Conservation (phyloP, 345 rosid genomes). For the Aegle marmelos region DNA sequence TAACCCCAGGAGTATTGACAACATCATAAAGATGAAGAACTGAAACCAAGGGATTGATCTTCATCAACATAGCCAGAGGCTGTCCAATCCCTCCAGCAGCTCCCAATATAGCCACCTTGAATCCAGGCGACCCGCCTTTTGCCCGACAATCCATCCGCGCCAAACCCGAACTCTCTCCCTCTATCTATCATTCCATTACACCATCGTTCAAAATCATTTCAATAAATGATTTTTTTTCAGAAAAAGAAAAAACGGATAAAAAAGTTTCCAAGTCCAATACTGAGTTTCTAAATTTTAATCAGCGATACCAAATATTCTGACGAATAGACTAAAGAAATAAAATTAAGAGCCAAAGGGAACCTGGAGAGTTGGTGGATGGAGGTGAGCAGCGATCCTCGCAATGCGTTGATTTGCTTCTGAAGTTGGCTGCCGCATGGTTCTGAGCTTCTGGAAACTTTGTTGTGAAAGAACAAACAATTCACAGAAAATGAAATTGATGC, state of each 20-base stretch:
- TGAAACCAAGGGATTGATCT: constrained; percentile 91
- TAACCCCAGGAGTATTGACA: constrained; percentile 88
- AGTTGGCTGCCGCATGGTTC: constrained; percentile 22
- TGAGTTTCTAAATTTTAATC: neutral
- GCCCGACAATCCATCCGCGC: constrained; percentile 62
- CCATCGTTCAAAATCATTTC: neutral
- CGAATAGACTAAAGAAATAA: neutral
- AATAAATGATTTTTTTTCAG: neutral
- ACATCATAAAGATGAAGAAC: constrained; percentile 95
- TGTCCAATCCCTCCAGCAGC: constrained; percentile 99
- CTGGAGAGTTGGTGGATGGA: constrained; percentile 44
- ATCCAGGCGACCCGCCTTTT: constrained; percentile 85
- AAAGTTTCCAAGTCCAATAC: too few relatives aligned
- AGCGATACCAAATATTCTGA: neutral
- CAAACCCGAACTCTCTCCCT: constrained; percentile 39
- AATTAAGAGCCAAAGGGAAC: neutral
- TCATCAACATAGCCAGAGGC: constrained; percentile 90
- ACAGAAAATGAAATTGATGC: neutral
- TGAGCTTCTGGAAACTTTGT: neutral
- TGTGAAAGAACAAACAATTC: neutral
- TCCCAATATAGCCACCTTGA: constrained; percentile 88
- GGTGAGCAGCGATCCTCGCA: constrained; percentile 74
- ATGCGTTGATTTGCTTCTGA: constrained; percentile 62
- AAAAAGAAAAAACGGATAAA: too few relatives aligned
- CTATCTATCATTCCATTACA: constrained; percentile 30